Evolutionary conservation across 345 rosid species (phyloP).

Genomic region (Populus simonii): DNA sequence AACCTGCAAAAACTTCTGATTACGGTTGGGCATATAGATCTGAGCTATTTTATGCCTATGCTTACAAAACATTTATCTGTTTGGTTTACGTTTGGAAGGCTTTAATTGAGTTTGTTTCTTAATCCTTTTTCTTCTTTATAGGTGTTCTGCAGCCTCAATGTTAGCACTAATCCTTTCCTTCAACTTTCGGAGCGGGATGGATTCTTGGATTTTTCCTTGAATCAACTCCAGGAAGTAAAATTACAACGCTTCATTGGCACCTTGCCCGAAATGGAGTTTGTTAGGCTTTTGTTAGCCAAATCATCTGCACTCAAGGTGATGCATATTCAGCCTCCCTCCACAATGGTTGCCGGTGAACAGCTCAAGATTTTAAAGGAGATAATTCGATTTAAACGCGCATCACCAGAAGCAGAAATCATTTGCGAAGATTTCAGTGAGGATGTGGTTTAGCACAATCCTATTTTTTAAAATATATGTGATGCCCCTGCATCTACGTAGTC

Average conservation of each 20-base stretch:
- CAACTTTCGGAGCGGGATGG: background rate
- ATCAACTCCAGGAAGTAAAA: background rate
- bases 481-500: too few species aligned
- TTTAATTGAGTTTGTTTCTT: background rate
- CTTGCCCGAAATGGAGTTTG: background rate
- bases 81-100: background rate
- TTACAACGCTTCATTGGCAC: background rate
- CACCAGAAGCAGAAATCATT: too few species aligned
- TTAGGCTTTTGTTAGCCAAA: slow-evolving; percentile 1
- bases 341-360: too few species aligned
- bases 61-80: background rate
- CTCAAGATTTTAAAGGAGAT: too few species aligned
- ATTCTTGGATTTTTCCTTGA: background rate
- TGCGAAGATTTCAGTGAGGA: too few species aligned
- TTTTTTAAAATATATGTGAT: too few species aligned
- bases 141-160: background rate
- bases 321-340: background rate
- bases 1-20: background rate
- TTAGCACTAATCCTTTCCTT: too few species aligned
- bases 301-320: background rate
- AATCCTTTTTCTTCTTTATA: too few species aligned
- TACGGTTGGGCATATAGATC: background rate
- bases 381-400: too few species aligned
- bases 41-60: background rate
- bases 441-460: too few species aligned